Conservation (phyloP, 192 early-diverging fungal species). For the Entomortierella chlamydospora region DNA sequence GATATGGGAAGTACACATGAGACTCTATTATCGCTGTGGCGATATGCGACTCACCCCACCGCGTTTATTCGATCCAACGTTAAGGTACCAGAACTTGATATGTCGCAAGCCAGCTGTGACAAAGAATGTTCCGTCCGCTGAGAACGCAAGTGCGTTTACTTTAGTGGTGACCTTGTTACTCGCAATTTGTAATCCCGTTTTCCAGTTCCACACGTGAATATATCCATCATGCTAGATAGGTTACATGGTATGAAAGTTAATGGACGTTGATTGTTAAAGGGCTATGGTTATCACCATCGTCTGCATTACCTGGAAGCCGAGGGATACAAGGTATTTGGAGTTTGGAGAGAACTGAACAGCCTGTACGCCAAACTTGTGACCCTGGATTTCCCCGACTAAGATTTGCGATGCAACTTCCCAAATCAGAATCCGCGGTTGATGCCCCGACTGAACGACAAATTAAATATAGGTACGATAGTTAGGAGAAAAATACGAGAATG, state of each 20-base stretch:
- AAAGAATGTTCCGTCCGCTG: constrained; percentile 72
- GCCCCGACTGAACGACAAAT: constrained; percentile 66
- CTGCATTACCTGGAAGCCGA: constrained; percentile 75
- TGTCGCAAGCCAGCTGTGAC: constrained; percentile 83
- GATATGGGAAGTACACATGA: too few relatives aligned
- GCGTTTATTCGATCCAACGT: constrained; percentile 52
- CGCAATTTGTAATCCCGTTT: constrained; percentile 67
- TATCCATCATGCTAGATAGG: constrained; percentile 80
- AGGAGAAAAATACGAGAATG: too few relatives aligned
- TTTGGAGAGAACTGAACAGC: constrained; percentile 79
- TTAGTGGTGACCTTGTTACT: constrained; percentile 74
- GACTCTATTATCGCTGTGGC: too few relatives aligned
- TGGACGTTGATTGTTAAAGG: too few relatives aligned
- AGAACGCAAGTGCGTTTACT: constrained; percentile 70
- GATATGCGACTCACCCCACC: constrained; percentile 18
- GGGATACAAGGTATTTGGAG: constrained; percentile 72
- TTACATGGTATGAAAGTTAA: too few relatives aligned
- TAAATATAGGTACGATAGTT: too few relatives aligned
- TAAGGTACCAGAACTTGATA: constrained; percentile 85
- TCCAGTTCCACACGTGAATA: constrained; percentile 88
- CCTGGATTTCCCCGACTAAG: constrained; percentile 70
- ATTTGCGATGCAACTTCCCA: constrained; percentile 70
- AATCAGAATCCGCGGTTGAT: constrained; percentile 81
- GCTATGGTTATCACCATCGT: too few relatives aligned
- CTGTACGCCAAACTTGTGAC: constrained; percentile 84